phyloP scores from a whole-genome alignment of 371 early-diverging fungal species.

The Umbelopsis sp. region DNA sequence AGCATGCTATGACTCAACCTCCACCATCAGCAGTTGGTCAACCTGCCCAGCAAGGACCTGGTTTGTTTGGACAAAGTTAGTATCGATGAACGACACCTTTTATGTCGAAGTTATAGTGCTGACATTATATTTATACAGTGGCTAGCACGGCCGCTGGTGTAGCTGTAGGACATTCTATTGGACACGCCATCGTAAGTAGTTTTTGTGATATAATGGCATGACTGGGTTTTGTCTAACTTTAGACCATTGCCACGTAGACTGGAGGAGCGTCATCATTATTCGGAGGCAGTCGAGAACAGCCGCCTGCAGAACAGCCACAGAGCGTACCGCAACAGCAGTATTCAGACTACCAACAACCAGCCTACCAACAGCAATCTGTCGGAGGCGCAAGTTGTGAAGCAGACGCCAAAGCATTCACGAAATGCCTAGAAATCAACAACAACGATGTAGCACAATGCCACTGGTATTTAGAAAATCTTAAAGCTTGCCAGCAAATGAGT shows the following conservation, averaged over 20 bases:
- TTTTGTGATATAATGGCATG: no score
- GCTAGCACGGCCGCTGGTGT: slow-evolving; percentile 94
- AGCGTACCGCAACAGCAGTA: slow-evolving; percentile 28
- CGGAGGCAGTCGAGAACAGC: slow-evolving; percentile 58
- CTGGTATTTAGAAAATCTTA: slow-evolving; percentile 87
- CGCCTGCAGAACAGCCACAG: slow-evolving; percentile 30
- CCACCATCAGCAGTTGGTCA: not conserved
- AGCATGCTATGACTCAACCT: slow-evolving; percentile 8
- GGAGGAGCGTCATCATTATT: slow-evolving; percentile 76
- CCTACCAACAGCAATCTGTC: slow-evolving; percentile 50
- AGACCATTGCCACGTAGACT: slow-evolving; percentile 45
- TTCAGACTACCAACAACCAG: slow-evolving; percentile 32
- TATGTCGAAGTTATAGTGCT: not conserved
- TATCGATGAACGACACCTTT: not conserved
- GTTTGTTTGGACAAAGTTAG: slow-evolving; percentile 2
- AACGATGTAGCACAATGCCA: slow-evolving; percentile 82
- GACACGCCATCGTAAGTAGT: slow-evolving; percentile 70
- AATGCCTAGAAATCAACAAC: slow-evolving; percentile 82
- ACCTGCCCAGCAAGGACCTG: slow-evolving; percentile 7
- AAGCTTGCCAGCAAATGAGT: slow-evolving; percentile 80
- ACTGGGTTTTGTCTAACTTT: not conserved
- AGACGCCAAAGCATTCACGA: slow-evolving; percentile 83
- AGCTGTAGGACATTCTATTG: slow-evolving; percentile 86
- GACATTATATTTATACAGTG: slow-evolving; percentile 37
- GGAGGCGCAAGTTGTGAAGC: slow-evolving; percentile 70